Evolutionary conservation across 768 basidiomycete species (phyloP).

Genomic region (Leccinum aurantiacum): DNA sequence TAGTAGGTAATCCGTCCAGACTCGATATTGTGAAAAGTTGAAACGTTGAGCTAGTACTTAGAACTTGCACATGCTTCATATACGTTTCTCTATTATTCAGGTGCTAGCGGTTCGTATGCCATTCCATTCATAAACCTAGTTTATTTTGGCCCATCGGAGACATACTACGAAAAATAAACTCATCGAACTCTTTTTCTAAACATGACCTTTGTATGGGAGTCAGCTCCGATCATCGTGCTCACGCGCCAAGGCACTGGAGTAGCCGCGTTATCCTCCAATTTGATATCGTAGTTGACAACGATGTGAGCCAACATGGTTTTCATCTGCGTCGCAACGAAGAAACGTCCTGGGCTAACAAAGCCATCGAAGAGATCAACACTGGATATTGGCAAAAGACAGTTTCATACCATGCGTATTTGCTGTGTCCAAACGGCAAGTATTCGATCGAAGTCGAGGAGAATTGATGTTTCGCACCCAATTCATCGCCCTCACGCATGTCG

Average conservation of each 20-base stretch:
- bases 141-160: neutral
- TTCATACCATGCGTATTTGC: neutral
- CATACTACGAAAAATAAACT: neutral
- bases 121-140: neutral
- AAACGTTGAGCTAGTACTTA: no score
- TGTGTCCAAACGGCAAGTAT: neutral
- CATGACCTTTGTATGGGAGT: neutral
- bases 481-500: neutral
- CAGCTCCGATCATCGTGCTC: neutral
- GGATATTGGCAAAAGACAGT: neutral
- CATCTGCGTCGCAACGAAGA: neutral
- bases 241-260: neutral
- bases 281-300: neutral
- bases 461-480: neutral
- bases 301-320: conserved; percentile 3
- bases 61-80: no score
- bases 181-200: neutral
- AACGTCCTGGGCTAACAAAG: neutral
- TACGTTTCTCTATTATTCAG: neutral
- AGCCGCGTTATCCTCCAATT: neutral
- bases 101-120: neutral
- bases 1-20: no score
- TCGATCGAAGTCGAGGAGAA: neutral
- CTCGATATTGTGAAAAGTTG: no score
- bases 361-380: neutral